Evolutionary conservation across 805 yeast genomes (phyloP), one percentile per base, ranked within the genome.

Genomic region (Huiozyma sinensis): DNA sequence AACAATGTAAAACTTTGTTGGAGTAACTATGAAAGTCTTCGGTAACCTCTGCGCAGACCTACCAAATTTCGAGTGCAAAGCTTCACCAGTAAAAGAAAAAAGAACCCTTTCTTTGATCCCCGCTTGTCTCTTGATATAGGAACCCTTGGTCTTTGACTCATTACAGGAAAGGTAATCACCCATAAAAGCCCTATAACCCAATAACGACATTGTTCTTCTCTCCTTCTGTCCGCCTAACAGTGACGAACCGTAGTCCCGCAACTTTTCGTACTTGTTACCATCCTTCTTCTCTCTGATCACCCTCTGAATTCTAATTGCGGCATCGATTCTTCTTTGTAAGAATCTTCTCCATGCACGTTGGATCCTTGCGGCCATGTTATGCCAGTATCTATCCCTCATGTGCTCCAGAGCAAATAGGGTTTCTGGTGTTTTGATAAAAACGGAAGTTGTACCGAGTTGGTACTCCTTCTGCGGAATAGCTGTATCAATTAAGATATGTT

Each of bases 351-450:
- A 88, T 4, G 98, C 97, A 52, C 97, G 77, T 70, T 92, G 99
- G 54, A 92, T 90, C 55, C 95, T 78, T 4, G 95, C 89, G 5
- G 98, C 98, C 95, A 92, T 92, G 54, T 85, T 86, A 58, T 87
- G 90, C 97, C 98, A 92, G 61, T 88, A 92, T 68, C 81, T 83
- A 57, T 92, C 99, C 63, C 97, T 77, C 90, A 90, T 79, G 55
- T 86, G 90, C 66, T 92, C 99, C 46, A 92, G 69, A 0, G 96
- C 95, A 62, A 92, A 92, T 56, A 92, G 70, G 0, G 97, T 90
- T 62, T 92, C 98, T 7, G 98, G 98, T 9, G 95, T 87, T 60
- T 92, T 92, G 65, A 92, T 89, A 63, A 92, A 92, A 6, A 92
- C 89, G 63, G 88, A 89, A 7, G 94, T 76, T 2, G 81, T 81